Evolutionary conservation across 139 green algal genomes (phyloP).

Genomic region (Pseudopediastrum boryanum): DNA sequence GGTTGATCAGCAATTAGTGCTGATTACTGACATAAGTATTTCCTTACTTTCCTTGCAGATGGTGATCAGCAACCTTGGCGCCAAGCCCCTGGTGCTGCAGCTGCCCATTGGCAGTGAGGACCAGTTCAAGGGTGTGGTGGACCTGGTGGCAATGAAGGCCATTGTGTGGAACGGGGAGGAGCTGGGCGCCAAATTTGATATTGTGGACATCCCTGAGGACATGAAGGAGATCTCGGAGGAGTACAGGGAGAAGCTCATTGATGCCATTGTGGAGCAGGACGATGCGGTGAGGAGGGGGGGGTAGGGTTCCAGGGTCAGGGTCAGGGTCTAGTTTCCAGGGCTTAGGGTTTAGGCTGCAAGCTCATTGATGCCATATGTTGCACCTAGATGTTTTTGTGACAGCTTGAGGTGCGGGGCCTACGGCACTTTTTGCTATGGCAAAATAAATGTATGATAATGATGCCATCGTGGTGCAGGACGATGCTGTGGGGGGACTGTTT

Average conservation of each 20-base stretch:
- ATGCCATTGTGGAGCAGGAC: constrained; percentile 87
- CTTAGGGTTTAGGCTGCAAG: too few species aligned
- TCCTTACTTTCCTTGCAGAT: too few species aligned
- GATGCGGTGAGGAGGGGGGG: constrained; percentile 36
- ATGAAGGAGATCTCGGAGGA: constrained; percentile 83
- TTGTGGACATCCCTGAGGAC: constrained; percentile 89
- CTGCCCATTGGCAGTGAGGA: constrained; percentile 96
- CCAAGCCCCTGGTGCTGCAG: constrained; percentile 82
- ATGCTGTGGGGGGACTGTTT: too few species aligned
- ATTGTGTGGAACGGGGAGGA: constrained; percentile 92
- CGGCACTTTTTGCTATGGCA: too few species aligned
- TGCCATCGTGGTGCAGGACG: too few species aligned
- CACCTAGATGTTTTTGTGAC: too few species aligned
- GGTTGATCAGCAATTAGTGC: too few species aligned
- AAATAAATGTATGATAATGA: too few species aligned
- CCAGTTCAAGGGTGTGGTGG: constrained; percentile 91
- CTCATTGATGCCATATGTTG: too few species aligned
- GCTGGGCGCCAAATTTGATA: constrained; percentile 92
- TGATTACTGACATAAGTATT: too few species aligned
- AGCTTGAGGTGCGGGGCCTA: too few species aligned
- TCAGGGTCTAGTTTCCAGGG: too few species aligned
- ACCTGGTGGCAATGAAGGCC: constrained; percentile 98
- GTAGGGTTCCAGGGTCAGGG: not conserved
- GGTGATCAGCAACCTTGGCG: constrained; percentile 89
- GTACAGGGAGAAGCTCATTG: constrained; percentile 90